A percentile compares a stretch with the other conserved stretches of the same genome.
These are phyloP conservation scores for Botrytis fabae DNA, from an alignment of 2,329 filamentous ascomycete genomes.

Conservation along the genomic window DNA sequence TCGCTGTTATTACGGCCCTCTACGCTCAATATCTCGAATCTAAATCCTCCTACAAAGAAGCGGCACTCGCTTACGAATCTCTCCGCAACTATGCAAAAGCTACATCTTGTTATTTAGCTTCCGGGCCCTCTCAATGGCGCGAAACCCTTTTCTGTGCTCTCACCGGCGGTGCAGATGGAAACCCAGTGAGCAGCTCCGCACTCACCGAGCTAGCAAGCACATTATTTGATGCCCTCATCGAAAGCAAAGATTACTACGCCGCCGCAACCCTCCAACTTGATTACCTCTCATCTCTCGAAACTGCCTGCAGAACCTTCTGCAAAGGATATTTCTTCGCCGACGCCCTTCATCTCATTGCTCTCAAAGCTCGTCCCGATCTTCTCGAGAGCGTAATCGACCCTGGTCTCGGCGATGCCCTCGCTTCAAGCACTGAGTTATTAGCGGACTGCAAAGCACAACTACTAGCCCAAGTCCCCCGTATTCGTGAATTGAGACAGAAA, in stretches of 20 bases:
- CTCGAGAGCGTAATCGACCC: conserved; percentile 69
- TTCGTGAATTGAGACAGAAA: conserved; percentile 77
- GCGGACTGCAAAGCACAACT: conserved; percentile 91
- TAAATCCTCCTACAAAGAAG: conserved; percentile 77
- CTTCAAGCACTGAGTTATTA: conserved; percentile 82
- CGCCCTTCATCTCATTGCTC: conserved; percentile 73
- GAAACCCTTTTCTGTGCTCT: conserved; percentile 80
- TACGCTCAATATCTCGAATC: conserved; percentile 78
- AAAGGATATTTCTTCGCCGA: conserved; percentile 85
- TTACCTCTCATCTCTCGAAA: conserved; percentile 71
- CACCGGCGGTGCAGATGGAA: conserved; percentile 1
- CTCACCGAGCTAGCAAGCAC: conserved; percentile 68
- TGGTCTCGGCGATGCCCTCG: conserved; percentile 77
- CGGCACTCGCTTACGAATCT: conserved; percentile 88
- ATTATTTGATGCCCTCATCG: conserved; percentile 76
- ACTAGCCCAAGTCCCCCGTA: conserved; percentile 78
- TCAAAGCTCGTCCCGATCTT: conserved; percentile 60
- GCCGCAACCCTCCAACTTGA: conserved; percentile 81
- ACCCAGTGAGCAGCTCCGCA: conserved; percentile 46
- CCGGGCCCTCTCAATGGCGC: conserved; percentile 77
- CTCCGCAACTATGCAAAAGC: conserved; percentile 73
- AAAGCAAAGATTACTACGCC: conserved; percentile 79
- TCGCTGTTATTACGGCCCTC: conserved; percentile 68
- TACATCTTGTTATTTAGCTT: conserved; percentile 78
- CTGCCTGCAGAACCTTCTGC: conserved; percentile 76